These are phyloP conservation scores for Rusavskia elegans DNA, from an alignment of 495 filamentous ascomycete species.

Conservation along the genomic window DNA sequence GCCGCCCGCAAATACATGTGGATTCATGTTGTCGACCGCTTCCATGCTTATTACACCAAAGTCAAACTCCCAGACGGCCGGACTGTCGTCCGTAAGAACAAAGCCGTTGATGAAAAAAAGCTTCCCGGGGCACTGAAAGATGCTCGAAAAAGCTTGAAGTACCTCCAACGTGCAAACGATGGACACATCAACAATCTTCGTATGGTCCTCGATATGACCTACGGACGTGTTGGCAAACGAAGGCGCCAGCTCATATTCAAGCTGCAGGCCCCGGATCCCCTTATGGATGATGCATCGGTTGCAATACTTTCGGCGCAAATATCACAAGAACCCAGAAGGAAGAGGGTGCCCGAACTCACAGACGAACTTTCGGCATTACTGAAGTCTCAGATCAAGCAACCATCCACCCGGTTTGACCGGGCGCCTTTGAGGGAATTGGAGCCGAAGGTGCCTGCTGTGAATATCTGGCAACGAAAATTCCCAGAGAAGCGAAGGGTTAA, in stretches of 20 bases:
- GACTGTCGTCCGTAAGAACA: not conserved
- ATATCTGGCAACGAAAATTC: slow-evolving; percentile 47
- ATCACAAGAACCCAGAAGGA: not conserved
- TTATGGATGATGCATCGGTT: slow-evolving; percentile 16
- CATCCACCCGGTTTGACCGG: slow-evolving; percentile 1
- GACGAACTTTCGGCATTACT: slow-evolving; percentile 16
- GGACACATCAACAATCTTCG: slow-evolving; percentile 47
- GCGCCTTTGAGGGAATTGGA: slow-evolving; percentile 22
- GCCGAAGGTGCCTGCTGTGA: slow-evolving; percentile 40
- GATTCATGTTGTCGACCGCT: slow-evolving; percentile 41
- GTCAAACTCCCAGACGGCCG: not conserved
- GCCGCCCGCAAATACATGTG: slow-evolving; percentile 44
- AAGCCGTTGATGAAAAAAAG: slow-evolving; percentile 2
- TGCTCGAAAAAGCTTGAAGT: slow-evolving; percentile 19
- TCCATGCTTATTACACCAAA: slow-evolving; percentile 18
- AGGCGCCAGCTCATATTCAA: slow-evolving; percentile 42
- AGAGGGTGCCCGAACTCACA: slow-evolving; percentile 15
- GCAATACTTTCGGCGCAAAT: not conserved
- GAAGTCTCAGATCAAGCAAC: slow-evolving; percentile 19
- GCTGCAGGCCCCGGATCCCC: slow-evolving; percentile 25
- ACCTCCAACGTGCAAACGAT: slow-evolving; percentile 42
- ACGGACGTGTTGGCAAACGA: slow-evolving; percentile 59
- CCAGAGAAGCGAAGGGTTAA: slow-evolving; percentile 35
- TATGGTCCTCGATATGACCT: slow-evolving; percentile 47
- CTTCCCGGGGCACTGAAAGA: slow-evolving; percentile 8